Percentiles rank a stretch among this genome's conserved stretches.
Evolutionary conservation across 768 basidiomycete species (phyloP).

Genomic region (Mycena haematopus): DNA sequence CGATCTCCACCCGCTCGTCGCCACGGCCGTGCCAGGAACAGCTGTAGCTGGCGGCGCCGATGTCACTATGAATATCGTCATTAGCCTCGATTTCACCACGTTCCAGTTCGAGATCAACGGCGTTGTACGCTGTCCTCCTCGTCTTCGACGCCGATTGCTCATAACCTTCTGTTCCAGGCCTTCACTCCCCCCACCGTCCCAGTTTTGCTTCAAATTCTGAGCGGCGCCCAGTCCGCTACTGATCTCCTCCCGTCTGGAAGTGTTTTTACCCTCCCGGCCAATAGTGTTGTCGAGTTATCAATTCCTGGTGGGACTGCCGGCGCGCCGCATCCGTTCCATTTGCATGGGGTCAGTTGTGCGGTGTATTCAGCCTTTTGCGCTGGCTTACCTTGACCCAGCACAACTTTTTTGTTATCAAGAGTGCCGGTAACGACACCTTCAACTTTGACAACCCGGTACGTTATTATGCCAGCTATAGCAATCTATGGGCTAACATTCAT

Average conservation of each 20-base stretch:
- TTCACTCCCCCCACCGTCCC: constrained; percentile 29
- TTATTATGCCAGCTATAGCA: not conserved
- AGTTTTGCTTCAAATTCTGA: constrained; percentile 30
- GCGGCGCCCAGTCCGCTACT: constrained; percentile 15
- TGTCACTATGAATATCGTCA: constrained; percentile 17
- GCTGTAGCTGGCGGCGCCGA: constrained; percentile 31
- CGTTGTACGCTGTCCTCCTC: not conserved
- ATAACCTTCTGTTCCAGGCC: constrained; percentile 1
- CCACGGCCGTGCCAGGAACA: constrained; percentile 39
- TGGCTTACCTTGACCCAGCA: constrained; percentile 27
- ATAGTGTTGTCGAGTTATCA: constrained; percentile 20
- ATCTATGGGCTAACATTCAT: not conserved
- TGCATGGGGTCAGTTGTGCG: constrained; percentile 20
- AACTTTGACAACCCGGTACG: constrained; percentile 49
- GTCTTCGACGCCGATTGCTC: not conserved
- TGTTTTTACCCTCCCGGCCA: not conserved
- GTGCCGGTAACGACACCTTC: constrained; percentile 33
- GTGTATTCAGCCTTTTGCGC: not conserved
- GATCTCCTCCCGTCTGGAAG: constrained; percentile 6
- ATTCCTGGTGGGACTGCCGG: constrained; percentile 33
- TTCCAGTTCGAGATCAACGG: constrained; percentile 23
- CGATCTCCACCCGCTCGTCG: constrained; percentile 40
- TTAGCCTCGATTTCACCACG: constrained; percentile 11
- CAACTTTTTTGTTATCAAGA: constrained; percentile 39
- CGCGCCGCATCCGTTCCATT: constrained; percentile 29